Conservation (phyloP, 345 rosid genomes). For the Brassica napus region DNA sequence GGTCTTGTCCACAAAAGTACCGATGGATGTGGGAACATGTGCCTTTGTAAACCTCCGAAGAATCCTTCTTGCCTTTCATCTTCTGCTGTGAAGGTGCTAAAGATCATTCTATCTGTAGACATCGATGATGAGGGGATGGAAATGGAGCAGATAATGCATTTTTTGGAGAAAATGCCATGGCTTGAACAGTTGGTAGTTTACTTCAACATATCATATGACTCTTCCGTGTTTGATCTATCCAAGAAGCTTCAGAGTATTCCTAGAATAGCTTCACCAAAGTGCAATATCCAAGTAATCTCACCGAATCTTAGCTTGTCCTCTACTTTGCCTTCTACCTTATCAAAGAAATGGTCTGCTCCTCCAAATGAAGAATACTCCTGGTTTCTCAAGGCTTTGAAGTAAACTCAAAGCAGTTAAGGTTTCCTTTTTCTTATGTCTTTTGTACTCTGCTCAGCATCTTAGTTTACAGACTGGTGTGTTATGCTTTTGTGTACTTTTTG, state of each 20-base stretch:
- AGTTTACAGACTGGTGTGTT: not conserved
- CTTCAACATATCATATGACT: conserved; percentile 14
- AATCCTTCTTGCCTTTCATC: conserved; percentile 24
- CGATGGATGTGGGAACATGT: conserved; percentile 9
- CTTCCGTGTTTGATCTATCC: conserved; percentile 14
- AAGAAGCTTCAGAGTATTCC: conserved; percentile 17
- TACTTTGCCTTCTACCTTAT: conserved; percentile 5
- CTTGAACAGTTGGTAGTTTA: conserved; percentile 24
- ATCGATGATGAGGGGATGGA: conserved; percentile 1
- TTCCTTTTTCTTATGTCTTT: not conserved
- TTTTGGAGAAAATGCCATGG: conserved; percentile 25
- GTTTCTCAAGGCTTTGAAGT: not conserved
- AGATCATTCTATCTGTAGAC: not conserved
- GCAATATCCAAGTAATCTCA: conserved; percentile 26
- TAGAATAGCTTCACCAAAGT: conserved; percentile 25
- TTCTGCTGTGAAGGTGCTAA: conserved; percentile 17
- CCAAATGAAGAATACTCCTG: not conserved
- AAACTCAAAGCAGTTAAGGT: not conserved
- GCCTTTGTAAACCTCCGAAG: conserved; percentile 9
- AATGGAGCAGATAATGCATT: conserved; percentile 17
- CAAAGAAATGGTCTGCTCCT: conserved; percentile 19
- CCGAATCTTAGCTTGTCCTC: not conserved
- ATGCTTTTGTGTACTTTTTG: not conserved
- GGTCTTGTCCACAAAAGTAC: conserved; percentile 13
- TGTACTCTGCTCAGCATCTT: conserved; percentile 1